A percentile compares a stretch with the other conserved stretches of the same genome.
phyloP scores from a whole-genome alignment of 2,329 filamentous ascomycete species.

The Aschersonia sp. region DNA sequence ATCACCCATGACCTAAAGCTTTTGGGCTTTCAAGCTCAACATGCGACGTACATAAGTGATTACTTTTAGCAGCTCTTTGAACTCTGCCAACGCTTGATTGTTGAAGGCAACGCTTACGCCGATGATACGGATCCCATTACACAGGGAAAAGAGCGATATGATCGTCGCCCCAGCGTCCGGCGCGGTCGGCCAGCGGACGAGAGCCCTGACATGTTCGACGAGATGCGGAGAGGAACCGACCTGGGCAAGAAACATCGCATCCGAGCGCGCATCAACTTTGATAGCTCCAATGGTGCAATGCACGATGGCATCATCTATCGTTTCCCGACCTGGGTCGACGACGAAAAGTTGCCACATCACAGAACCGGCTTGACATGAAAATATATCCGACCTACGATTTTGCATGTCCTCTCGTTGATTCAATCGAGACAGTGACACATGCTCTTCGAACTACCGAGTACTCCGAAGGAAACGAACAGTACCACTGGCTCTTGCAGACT shows the following conservation, averaged over 20 bases:
- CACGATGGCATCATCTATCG: conserved; percentile 95
- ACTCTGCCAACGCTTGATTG: conserved; percentile 62
- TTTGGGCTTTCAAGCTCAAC: conserved; percentile 70
- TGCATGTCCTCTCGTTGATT: conserved; percentile 81
- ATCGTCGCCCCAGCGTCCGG: conserved; percentile 50
- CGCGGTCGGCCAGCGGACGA: conserved; percentile 69
- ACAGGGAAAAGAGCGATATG: conserved; percentile 65
- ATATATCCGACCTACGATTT: conserved; percentile 96
- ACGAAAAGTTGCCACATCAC: conserved; percentile 56
- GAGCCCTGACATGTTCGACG: conserved; percentile 71
- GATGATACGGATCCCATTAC: conserved; percentile 77
- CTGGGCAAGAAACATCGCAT: conserved; percentile 80
- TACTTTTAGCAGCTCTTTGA: conserved; percentile 81
- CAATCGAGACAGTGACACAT: conserved; percentile 82
- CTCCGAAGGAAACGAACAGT: conserved; percentile 67
- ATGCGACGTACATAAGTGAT: conserved; percentile 71
- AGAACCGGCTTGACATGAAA: conserved; percentile 69
- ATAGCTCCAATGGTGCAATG: conserved; percentile 88
- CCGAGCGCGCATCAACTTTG: conserved; percentile 80
- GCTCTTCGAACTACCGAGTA: conserved; percentile 94
- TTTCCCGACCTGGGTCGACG: conserved; percentile 19
- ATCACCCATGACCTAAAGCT: conserved; percentile 75
- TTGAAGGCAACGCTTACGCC: conserved; percentile 69
- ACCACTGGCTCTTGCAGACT: conserved; percentile 72
- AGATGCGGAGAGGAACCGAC: conserved; percentile 78